These are phyloP conservation scores for Spathaspora jeffriesii DNA, from an alignment of 1,139 yeast genomes.

Conservation along the genomic window DNA sequence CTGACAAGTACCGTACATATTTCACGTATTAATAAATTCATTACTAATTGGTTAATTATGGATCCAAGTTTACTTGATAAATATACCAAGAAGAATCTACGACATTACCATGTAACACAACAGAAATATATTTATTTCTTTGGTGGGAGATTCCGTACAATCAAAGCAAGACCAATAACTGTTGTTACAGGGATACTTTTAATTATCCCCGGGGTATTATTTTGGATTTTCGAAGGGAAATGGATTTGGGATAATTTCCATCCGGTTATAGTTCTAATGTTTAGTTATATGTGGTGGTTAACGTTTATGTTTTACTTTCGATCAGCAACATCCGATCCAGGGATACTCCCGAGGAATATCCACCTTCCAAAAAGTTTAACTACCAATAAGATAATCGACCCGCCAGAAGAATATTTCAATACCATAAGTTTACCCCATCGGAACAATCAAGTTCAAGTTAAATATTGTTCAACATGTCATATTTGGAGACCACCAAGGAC, in stretches of 20 bases:
- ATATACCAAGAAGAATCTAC: conserved; percentile 6
- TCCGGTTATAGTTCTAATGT: conserved; percentile 59
- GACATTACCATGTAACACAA: conserved; percentile 37
- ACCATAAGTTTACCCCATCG: conserved; percentile 52
- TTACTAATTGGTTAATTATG: conserved; percentile 46
- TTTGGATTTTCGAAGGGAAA: conserved; percentile 41
- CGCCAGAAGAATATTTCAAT: conserved; percentile 67
- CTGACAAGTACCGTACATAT: background rate
- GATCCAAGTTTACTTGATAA: conserved; percentile 29
- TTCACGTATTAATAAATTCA: conserved; percentile 18
- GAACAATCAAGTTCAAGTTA: conserved; percentile 36
- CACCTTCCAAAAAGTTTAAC: conserved; percentile 46
- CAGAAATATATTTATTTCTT: conserved; percentile 47
- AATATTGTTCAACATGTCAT: conserved; percentile 47
- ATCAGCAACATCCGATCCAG: conserved; percentile 70
- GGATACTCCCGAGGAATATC: conserved; percentile 66
- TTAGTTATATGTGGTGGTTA: conserved; percentile 58
- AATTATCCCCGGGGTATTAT: conserved; percentile 51
- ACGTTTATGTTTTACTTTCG: conserved; percentile 48
- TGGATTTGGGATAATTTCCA: conserved; percentile 61
- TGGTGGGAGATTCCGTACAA: conserved; percentile 64
- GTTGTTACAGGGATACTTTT: conserved; percentile 33
- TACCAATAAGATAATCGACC: conserved; percentile 10
- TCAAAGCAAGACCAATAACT: conserved; percentile 36
- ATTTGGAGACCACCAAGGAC: conserved; percentile 49